Base-by-base conservation (phyloP, 2,329 filamentous ascomycete genomes). In the Fusarium compactum region DNA sequence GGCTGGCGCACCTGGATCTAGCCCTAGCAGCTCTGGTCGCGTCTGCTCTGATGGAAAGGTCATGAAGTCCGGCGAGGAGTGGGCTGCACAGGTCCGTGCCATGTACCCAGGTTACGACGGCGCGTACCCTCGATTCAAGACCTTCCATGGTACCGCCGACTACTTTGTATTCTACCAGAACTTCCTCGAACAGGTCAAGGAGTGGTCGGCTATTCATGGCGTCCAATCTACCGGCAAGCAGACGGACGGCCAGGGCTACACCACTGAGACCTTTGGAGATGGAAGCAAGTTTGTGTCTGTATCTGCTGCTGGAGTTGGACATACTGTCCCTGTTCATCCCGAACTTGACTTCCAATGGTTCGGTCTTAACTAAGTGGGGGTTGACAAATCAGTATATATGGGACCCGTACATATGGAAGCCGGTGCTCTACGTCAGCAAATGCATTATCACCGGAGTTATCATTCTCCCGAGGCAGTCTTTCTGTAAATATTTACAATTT, bases 271-370 rank as follows among this genome's bases (percentile, higher is more conserved):
- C 14, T 62, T 53, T 2, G 57, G 60, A 3, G 60, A 62, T 7
- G 57, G 60, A 47, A 61, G 30, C 6, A 53, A 62, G 2, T 62
- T 62, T 12, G 60, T 40, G 7, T 41, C 56, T 8, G 60, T 62
- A 2, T 62, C 60, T 29, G 60, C 60, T 12, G 57, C 20, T 11
- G 60, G 56, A 5, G 60, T 62, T 1, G 60, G 60, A 41, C 60
- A 62, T 24, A 43, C 44, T 18, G 60, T 62, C 1, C 60, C 60
- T 15, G 24, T 34, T 5, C 32, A 62, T 8, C 57, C 43, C 3
- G 30, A 62, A 9, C 56, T 62, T 41, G 60, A 62, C 22, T 62
- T 62, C 6, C 44, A 62, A 15, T 62, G 60, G 60, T 62, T 62
- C 2, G 60, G 60, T 12, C 57, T 62, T 14, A 32, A 27, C 22